Base-by-base conservation (phyloP, 768 basidiomycete genomes). In the Piloderma croceum region DNA sequence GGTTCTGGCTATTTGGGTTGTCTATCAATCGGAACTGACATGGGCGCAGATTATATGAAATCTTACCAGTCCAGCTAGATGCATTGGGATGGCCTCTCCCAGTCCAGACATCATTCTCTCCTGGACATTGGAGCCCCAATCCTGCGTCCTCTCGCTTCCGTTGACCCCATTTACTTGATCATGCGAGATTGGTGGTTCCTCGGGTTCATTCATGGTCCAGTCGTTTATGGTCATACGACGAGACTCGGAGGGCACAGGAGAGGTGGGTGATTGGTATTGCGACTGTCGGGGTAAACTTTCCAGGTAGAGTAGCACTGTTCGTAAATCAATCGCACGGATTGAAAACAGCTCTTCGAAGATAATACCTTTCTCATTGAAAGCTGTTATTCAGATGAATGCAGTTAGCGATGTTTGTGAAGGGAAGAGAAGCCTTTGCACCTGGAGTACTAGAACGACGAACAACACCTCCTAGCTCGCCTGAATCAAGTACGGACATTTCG, bases 361-460 rank as follows among this genome's bases (percentile, higher is more conserved):
- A 21, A 9, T 47, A 84, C 84, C 84, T 80, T 87, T 87, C 71
- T 87, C 84, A 50, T 73, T 81, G 11, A 82, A 68, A 49, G 71
- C 84, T 86, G 49, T n/a, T n/a, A n/a, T n/a, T n/a, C 24, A 45
- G 33, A 47, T 36, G 44, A 34, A 41, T 37, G 36, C 43, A 19
- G 4, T 18, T 18, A 36, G 12, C 23, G 43, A 42, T 39, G 27
- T 18, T 41, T 31, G 19, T 38, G 33, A 31, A 29, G 19, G 12
- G 43, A 29, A 15, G 18, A 5, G 3, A n/a, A 7, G 24, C 45
- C 22, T 32, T 49, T 69, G 15, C 49, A 83, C 83, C 79, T 54
- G 84, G 84, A 5, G 84, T 86, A 33, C 71, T 73, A 10, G 84
- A 85, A 47, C 83, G 74, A n/a, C n/a, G n/a, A n/a, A n/a, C n/a